These are phyloP conservation scores for Avena atlantica DNA, from an alignment of 176 grass and related monocot species.

Conservation along the genomic window DNA sequence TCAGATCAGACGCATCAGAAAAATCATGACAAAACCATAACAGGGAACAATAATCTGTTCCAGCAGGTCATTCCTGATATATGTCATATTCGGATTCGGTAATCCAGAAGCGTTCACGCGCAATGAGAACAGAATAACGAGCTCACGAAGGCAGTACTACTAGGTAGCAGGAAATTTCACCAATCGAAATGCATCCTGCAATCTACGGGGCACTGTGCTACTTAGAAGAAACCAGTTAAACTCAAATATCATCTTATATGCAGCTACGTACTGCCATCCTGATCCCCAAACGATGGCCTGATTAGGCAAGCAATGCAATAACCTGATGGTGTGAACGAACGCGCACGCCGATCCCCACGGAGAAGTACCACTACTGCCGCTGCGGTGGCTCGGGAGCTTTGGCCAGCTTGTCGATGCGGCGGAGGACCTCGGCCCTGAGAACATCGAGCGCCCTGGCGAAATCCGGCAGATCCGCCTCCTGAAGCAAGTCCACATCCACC, in stretches of 20 bases:
- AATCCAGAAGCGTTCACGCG: neutral
- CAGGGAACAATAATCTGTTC: neutral
- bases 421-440: conserved; percentile 12
- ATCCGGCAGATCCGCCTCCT: conserved; percentile 37
- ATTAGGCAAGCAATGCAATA: neutral
- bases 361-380: neutral
- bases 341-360: neutral
- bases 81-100: neutral
- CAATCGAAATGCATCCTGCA: neutral
- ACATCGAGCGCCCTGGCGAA: conserved; percentile 41
- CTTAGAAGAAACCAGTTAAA: neutral
- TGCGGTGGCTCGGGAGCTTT: neutral
- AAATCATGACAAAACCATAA: neutral
- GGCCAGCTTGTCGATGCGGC: neutral
- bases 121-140: neutral
- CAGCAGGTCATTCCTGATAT: neutral
- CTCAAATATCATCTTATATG: neutral
- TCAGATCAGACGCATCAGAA: neutral
- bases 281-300: neutral
- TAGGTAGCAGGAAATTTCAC: neutral
- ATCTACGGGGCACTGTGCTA: neutral
- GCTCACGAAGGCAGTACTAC: neutral
- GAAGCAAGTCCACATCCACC: conserved; percentile 33
- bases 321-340: conserved; percentile 1
- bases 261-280: neutral